Evolutionary conservation across 352 stramenopile genomes (phyloP).

Genomic region (Phytophthora tentaculata): DNA sequence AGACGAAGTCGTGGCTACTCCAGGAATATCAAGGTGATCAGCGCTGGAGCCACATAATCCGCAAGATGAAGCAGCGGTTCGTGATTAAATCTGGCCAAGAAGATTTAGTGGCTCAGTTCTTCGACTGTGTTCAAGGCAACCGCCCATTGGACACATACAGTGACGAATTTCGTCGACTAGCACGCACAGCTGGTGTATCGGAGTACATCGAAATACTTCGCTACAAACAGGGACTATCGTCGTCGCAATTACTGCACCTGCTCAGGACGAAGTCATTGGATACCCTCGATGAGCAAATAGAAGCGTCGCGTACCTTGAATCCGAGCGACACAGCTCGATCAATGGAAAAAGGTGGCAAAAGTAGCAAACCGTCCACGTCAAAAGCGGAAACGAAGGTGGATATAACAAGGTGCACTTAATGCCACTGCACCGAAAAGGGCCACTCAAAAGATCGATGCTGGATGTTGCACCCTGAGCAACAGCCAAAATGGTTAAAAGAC

Average conservation of each 20-base stretch:
- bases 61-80: not conserved
- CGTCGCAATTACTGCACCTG: not conserved
- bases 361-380: not conserved
- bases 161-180: not conserved
- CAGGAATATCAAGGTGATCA: not conserved
- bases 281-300: not conserved
- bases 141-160: not conserved
- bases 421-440: not conserved
- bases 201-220: not conserved
- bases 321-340: not conserved
- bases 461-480: not conserved
- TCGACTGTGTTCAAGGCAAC: not conserved
- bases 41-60: not conserved
- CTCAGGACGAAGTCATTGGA: slow-evolving; percentile 2
- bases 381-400: not conserved
- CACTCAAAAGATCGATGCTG: not conserved
- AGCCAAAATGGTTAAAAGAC: not conserved
- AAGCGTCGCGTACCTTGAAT: not conserved
- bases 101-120: not conserved
- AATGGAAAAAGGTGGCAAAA: not conserved
- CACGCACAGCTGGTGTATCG: not conserved
- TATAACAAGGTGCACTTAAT: not conserved
- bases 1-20: not conserved
- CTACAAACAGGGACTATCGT: not conserved
- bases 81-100: not conserved